Base-by-base conservation (phyloP, 176 grass and related monocot species). In the Zizania latifolia region DNA sequence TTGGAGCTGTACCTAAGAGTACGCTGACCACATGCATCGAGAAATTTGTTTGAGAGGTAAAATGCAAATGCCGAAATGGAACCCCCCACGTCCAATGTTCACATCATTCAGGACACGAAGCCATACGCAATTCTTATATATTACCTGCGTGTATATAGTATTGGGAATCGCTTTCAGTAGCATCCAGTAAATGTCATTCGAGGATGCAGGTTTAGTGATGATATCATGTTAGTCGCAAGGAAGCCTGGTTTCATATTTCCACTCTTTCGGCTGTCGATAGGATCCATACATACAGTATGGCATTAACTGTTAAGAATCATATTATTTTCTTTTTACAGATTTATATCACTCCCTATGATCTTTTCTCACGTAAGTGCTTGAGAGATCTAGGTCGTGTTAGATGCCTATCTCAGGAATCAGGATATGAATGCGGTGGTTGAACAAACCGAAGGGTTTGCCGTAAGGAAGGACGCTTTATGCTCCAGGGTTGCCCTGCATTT, bases 1-100 rank as follows among this genome's bases (percentile, higher is more conserved):
- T 98, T 10, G 94, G 94, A 8, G 91, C 94, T 2, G 89, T 98
- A 44, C 94, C 86, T 0, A 86, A 98, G 71, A 89, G 33, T 14
- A 87, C 91, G 2, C 45, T 94, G 59, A n/a, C 89, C 37, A 39
- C 79, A 32, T 84, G 53, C 88, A 86, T 95, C 1, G 83, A 91
- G 6, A 95, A 91, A 69, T 82, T 76, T 71, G n/a, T 39, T 88
- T n/a, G 39, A 64, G 75, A 70, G 65, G 61, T 83, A 74, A 85
- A 79, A 74, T 31, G 29, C 8, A 53, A 53, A 53, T 22, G 19
- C n/a, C 46, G 1, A 27, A 35, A 61, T 4, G 22, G 68, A 29
- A 43, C 38, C 71, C 37, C 15, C 27, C 35, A 34, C 63, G 15
- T 53, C 22, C 14, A 37, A 2, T 16, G 27, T 44, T 74, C 11